These are phyloP conservation scores for Taphrina sp. DNA, from an alignment of 1,139 yeast species.

Conservation along the genomic window DNA sequence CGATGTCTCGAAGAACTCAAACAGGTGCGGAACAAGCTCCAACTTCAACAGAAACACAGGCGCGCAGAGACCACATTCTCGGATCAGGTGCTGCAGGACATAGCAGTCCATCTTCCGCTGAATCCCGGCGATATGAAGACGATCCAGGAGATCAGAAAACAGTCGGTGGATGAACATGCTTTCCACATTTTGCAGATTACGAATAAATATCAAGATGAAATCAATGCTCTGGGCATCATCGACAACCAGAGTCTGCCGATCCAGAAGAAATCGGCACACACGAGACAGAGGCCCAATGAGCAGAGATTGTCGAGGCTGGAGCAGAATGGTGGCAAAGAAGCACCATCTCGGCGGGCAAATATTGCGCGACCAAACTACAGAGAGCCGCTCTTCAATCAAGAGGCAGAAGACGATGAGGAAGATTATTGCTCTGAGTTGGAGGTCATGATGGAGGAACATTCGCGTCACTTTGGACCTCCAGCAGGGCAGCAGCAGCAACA, in stretches of 20 bases:
- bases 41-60: constrained; percentile 15
- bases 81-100: constrained; percentile 29
- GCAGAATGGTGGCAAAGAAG: not conserved
- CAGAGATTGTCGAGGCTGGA: not conserved
- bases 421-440: constrained; percentile 7
- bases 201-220: constrained; percentile 27
- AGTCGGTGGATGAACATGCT: constrained; percentile 16
- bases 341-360: not conserved
- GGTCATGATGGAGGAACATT: constrained; percentile 1
- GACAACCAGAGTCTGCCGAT: not conserved
- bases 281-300: not conserved
- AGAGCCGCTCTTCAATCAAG: constrained; percentile 24
- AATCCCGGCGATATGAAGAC: constrained; percentile 15
- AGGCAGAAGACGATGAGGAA: constrained; percentile 20
- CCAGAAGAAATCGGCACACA: not conserved
- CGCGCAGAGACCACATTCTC: constrained; percentile 21
- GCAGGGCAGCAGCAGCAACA: not conserved
- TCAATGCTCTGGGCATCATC: constrained; percentile 23
- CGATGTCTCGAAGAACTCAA: constrained; percentile 28
- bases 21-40: constrained; percentile 14
- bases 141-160: constrained; percentile 8
- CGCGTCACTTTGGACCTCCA: not conserved
- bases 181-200: constrained; percentile 15
- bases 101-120: constrained; percentile 24
- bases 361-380: constrained; percentile 13